phyloP scores from a whole-genome alignment of 345 rosid species.

The Eucalyptus pumila region DNA sequence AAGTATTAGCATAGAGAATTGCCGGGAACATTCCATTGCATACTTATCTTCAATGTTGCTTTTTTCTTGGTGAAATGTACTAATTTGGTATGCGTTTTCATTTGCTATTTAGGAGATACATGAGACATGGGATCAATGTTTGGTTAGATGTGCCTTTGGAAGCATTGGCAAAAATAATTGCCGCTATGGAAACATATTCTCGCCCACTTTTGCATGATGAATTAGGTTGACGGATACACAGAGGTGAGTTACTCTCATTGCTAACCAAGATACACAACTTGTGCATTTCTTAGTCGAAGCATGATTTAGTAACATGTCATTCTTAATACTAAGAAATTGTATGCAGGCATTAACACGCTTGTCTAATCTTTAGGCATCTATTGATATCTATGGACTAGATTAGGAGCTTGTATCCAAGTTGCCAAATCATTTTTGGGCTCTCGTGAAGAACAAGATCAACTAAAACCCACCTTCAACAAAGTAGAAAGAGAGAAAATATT shows the following conservation, averaged over 20 bases:
- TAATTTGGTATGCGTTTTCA: neutral
- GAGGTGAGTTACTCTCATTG: conserved; percentile 14
- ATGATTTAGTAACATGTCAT: neutral
- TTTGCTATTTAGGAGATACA: conserved; percentile 36
- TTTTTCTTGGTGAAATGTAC: neutral
- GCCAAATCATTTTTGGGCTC: neutral
- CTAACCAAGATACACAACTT: neutral
- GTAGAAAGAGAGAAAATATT: too few relatives aligned
- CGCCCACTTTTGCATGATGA: conserved; percentile 66
- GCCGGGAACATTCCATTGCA: neutral
- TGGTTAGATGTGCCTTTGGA: conserved; percentile 95
- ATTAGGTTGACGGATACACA: conserved; percentile 58
- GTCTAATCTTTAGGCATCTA: conserved; percentile 29
- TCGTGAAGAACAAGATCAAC: neutral
- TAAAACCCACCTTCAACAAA: neutral
- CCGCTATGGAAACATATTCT: conserved; percentile 74
- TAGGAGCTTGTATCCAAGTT: neutral
- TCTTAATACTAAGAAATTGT: neutral
- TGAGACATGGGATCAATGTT: conserved; percentile 72
- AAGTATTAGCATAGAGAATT: neutral
- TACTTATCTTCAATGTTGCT: neutral
- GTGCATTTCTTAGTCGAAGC: neutral
- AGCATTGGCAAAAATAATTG: conserved; percentile 79
- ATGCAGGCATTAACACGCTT: conserved; percentile 49
- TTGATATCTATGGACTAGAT: neutral